Conservation (phyloP, 2,329 filamentous ascomycete genomes). For the Pseudogymnoascus sp. region DNA sequence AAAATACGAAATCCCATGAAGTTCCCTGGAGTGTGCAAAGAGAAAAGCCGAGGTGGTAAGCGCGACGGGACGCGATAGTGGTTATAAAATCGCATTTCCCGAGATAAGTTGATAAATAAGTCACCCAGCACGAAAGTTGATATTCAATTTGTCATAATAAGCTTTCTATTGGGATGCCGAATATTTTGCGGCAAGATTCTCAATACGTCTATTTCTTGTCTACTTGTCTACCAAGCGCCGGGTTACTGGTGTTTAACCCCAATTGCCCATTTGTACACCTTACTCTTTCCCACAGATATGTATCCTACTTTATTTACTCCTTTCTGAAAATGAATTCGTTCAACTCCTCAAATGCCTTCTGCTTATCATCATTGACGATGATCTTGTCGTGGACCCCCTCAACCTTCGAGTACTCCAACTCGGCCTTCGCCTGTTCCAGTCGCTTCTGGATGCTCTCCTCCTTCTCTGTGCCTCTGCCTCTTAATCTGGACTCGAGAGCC, state of each 20-base stretch:
- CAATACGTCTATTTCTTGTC: not conserved
- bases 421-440: conserved; percentile 60
- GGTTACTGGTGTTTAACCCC: not conserved
- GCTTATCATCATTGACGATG: conserved; percentile 57
- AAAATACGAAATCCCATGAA: not conserved
- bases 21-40: not conserved
- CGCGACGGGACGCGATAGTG: not conserved
- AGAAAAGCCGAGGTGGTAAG: not conserved
- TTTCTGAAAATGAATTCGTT: conserved; percentile 39
- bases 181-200: not conserved
- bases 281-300: not conserved
- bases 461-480: conserved; percentile 68
- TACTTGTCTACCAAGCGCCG: not conserved
- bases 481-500: conserved; percentile 63
- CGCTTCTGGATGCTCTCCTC: conserved; percentile 64
- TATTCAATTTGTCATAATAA: not conserved
- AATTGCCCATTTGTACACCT: not conserved
- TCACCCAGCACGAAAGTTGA: not conserved
- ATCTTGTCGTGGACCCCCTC: conserved; percentile 58
- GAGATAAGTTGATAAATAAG: not conserved
- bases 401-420: conserved; percentile 63
- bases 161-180: not conserved
- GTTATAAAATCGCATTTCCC: not conserved
- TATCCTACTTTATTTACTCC: not conserved
- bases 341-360: conserved; percentile 45